Evolutionary conservation across 2,329 filamentous ascomycete species (phyloP).

Genomic region (Phialocephala sp.): DNA sequence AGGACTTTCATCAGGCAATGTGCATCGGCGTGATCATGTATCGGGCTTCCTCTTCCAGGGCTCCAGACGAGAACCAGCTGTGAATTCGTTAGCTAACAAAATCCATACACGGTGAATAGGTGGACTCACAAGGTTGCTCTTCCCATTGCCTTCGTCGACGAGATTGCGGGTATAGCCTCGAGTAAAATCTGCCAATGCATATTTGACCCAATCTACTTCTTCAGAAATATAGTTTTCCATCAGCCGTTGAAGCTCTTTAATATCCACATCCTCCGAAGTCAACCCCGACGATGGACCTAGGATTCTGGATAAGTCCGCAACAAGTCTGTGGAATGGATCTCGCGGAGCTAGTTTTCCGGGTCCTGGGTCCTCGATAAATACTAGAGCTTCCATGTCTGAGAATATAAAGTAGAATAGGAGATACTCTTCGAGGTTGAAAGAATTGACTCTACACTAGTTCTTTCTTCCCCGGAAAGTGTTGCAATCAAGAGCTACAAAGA

Average conservation of each 20-base stretch:
- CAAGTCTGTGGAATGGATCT: constrained; percentile 70
- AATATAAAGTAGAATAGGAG: not conserved
- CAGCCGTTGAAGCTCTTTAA: constrained; percentile 69
- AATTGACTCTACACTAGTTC: not conserved
- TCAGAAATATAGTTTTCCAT: constrained; percentile 78
- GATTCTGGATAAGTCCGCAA: constrained; percentile 72
- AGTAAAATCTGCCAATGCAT: constrained; percentile 73
- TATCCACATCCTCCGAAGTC: constrained; percentile 80
- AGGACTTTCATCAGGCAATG: constrained; percentile 92
- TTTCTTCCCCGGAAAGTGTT: not conserved
- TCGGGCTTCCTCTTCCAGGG: constrained; percentile 79
- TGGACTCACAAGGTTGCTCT: constrained; percentile 55
- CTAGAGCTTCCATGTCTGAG: constrained; percentile 11
- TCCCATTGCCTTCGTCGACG: constrained; percentile 85
- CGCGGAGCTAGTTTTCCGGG: constrained; percentile 16
- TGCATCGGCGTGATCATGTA: constrained; percentile 87
- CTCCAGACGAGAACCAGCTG: constrained; percentile 95
- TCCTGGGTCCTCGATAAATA: constrained; percentile 19
- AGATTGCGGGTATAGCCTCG: constrained; percentile 85
- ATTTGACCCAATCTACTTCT: constrained; percentile 73
- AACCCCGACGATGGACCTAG: constrained; percentile 84
- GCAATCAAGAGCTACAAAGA: too few species aligned
- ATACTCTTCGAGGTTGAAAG: not conserved
- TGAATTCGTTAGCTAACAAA: constrained; percentile 80
- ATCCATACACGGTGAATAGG: not conserved